These are phyloP conservation scores for Kockovaella imperatae DNA, from an alignment of 768 basidiomycete species.

Conservation along the genomic window DNA sequence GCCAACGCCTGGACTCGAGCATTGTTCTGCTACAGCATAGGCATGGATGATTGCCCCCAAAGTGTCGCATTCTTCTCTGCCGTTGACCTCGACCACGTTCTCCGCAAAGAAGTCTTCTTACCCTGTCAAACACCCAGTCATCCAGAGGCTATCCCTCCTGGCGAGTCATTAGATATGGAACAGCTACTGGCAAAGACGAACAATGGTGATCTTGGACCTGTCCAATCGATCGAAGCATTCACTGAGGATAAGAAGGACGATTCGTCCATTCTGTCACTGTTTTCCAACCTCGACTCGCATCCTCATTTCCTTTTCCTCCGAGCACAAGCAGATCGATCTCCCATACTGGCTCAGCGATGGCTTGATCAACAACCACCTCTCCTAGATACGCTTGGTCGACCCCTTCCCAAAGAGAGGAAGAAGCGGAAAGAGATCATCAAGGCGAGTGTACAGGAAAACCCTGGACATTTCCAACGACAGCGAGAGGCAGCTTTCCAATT, in stretches of 20 bases:
- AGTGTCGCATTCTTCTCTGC: conserved; percentile 95
- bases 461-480: too few species aligned
- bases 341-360: conserved; percentile 2
- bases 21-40: conserved; percentile 82
- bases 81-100: conserved; percentile 81
- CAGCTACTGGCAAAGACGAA: conserved; percentile 60
- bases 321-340: conserved; percentile 2
- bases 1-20: conserved; percentile 93
- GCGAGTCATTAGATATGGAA: conserved; percentile 73
- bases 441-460: too few species aligned
- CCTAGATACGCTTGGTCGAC: neutral
- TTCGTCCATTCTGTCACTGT: neutral
- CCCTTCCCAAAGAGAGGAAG: neutral
- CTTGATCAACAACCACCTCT: conserved; percentile 2
- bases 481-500: too few species aligned
- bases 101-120: conserved; percentile 95
- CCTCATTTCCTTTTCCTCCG: neutral
- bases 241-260: neutral
- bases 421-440: neutral
- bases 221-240: neutral
- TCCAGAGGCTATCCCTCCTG: conserved; percentile 68
- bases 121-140: conserved; percentile 91
- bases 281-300: neutral
- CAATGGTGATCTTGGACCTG: conserved; percentile 47
- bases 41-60: conserved; percentile 92